Evolutionary conservation across 257 asterid species (phyloP), one percentile per base, ranked within the genome.

Genomic region (Paraleonurus japonicus): DNA sequence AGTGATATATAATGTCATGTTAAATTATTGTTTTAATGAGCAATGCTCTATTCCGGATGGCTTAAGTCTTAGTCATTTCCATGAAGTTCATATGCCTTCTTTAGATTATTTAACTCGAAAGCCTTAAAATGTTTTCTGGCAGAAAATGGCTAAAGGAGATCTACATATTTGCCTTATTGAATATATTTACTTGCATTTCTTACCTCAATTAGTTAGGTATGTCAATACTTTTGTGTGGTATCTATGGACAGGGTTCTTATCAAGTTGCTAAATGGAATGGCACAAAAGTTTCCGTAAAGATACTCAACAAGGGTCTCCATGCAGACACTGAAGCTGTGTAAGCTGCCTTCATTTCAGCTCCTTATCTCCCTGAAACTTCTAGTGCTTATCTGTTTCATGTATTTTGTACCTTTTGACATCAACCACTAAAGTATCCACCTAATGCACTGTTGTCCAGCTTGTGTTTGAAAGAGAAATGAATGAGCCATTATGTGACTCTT

Each of bases 221-320:
- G 23, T 43, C 55, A 62, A 61, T 24, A 58, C 58, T 74, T 54
- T 47, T 19, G 24, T 50, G 47, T 61, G 48, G 39, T 72, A 24
- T 67, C 47, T 74, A 71, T 71, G 47, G 43, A 70, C 90, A 93
- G 97, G 98, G 96, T 76, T 75, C 92, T n/a, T 95, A 95, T 80
- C 99, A 95, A 86, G 92, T 89, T 85, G 99, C 97, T 67, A 95
- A 88, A 76, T 95, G 99, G 99, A 89, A 92, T 72, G 99, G 99
- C 70, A 89, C 95, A 53, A 95, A 84, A 84, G 99, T 95, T 76
- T 95, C 98, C 11, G 97, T 92, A 64, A 95, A 95, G 89, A 95
- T 92, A 69, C 95, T 95, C 47, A 95, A 89, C 89, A 92, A 88
- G 88, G 98, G 89, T 71, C 76, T 85, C 79, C 87, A 87, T 79